Evolutionary conservation across 805 yeast genomes (phyloP), one percentile per base, ranked within the genome.

Genomic region (Scheffersomyces ergatensis): DNA sequence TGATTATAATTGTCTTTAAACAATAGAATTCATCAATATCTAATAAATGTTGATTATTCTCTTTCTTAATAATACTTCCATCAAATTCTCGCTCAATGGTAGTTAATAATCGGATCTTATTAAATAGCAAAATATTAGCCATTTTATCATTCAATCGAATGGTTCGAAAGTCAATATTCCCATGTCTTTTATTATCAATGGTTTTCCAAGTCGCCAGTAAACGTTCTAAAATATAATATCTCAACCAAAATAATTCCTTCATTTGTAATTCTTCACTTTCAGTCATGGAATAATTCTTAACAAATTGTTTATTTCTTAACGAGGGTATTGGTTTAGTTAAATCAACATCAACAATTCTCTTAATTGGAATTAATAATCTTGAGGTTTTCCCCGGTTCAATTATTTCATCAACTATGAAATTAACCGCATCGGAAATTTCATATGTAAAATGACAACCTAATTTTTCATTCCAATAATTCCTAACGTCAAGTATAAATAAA

Each of bases 181-280:
- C 96, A 1, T 48, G 38, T 21, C 82, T 60, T 26, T 38, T 34
- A 30, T 62, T 39, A 39, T 25, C 39, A 16, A 36, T 33, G 3
- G 68, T 59, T 17, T 51, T 53, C 99, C 99, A 92, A 2, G 59
- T 51, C 2, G 96, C 96, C 2, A 63, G 58, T 4, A 93, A 50
- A 13, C 67, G 65, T 34, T 74, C 68, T 38, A 92, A 63, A 1
- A 93, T 57, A 45, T 74, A 73, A 42, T 84, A 80, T 42, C 95
- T 65, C 47, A 85, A 77, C 99, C 99, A 92, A 59, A 89, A 93
- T 2, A 77, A 65, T 45, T 80, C 82, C 42, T 80, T 70, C 62
- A 80, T 76, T 39, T 69, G 75, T 33, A 51, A 51, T 26, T 76
- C 82, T 44, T 85, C 88, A 8, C 77, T 80, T 36, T 70, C 76